Evolutionary conservation across 768 basidiomycete genomes (phyloP), one percentile per base, ranked within the genome.

Genomic region (Strobilomyces dryophilus): DNA sequence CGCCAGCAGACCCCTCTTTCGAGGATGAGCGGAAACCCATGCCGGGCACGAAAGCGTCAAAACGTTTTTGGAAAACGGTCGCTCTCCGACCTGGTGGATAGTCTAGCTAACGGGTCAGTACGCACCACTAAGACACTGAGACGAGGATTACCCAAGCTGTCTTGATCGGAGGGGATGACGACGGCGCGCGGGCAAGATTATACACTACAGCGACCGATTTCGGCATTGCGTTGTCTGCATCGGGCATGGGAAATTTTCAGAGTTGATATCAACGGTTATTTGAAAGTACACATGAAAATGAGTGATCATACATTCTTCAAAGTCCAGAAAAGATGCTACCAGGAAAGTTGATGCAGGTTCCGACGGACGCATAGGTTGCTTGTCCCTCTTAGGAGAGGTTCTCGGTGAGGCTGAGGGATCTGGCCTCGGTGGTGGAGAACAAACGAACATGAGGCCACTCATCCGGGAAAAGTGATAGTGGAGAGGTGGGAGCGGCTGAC

Each of bases 301-400:
- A 26, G 32, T 50, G 35, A 34, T 56, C 80, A 56, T 66, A 88
- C 87, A 84, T 54, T 84, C 77, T 44, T 76, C 77, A 45, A 84
- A 82, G 53, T 87, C 78, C n/a, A 85, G 66, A 54, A 76, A 81
- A 46, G 73, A 78, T 20, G 76, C 74, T 10, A 77, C 73, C 7
- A 89, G 65, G 58, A 78, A 80, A 10, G 81, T 66, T 37, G 71
- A 21, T 60, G 69, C 21, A 45, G 69, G 51, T 65, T 73, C 70
- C 2, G 53, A 40, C 5, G 50, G 52, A 56, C 66, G 51, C 21
- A 51, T 32, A 41, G 54, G 51, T 31, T 65, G 60, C 39, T 60
- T 61, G 51, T 70, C 69, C n/a, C 63, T 59, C 54, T 52, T 61
- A 20, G 69, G 55, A 39, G 63, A 66, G n/a, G 53, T 61, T 58